A percentile compares a stretch with the other conserved stretches of the same genome.
Conservation (phyloP, 164 flowering plant species). For the Liquidambar formosana region DNA sequence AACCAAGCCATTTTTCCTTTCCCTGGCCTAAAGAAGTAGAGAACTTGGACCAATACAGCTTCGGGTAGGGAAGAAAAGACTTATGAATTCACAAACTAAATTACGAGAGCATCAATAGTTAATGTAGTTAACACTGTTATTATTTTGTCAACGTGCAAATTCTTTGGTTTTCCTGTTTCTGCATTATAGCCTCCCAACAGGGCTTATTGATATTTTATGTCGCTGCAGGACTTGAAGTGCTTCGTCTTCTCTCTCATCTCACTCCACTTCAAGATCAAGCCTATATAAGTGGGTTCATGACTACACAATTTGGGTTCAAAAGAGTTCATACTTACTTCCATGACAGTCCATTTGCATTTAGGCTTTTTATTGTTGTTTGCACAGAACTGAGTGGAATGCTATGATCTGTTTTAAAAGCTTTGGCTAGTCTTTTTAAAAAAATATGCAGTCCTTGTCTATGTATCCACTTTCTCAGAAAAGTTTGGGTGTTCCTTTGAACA, state of each 20-base stretch:
- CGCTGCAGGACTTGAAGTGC: conserved; percentile 90
- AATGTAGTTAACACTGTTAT: too few species aligned
- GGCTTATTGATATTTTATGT: background rate
- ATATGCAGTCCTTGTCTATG: background rate
- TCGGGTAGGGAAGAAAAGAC: too few species aligned
- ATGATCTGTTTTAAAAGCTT: background rate
- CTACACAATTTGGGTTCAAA: background rate
- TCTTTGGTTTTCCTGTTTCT: background rate
- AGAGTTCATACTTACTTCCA: background rate
- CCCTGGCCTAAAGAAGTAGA: too few species aligned
- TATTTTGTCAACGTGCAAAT: too few species aligned
- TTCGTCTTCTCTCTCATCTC: conserved; percentile 92
- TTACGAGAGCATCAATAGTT: too few species aligned
- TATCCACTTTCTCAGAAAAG: background rate
- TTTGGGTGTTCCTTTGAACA: too few species aligned
- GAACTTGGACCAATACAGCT: too few species aligned
- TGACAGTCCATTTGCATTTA: background rate
- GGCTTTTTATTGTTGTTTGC: background rate
- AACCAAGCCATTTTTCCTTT: too few species aligned
- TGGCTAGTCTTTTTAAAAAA: background rate
- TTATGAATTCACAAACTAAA: too few species aligned
- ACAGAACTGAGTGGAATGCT: background rate
- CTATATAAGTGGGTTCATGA: conserved; percentile 40
- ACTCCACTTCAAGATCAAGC: conserved; percentile 95
- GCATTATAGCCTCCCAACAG: background rate